These are phyloP conservation scores for Dryadomyces quercus-mongolicae DNA, from an alignment of 2,329 filamentous ascomycete species.

Conservation along the genomic window DNA sequence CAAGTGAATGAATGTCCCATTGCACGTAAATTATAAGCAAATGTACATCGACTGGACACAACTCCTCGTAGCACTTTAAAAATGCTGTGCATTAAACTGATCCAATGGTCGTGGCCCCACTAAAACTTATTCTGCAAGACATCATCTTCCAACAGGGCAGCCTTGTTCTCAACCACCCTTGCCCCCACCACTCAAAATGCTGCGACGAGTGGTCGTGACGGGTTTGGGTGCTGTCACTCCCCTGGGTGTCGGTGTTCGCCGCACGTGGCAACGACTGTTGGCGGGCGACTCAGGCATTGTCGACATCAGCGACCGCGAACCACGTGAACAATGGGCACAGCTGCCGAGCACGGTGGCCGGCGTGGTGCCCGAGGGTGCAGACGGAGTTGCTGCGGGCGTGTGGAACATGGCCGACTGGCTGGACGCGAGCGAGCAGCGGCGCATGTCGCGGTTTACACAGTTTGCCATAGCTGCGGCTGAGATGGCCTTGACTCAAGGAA, in stretches of 20 bases:
- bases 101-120: too few species aligned
- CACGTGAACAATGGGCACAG: conserved; percentile 46
- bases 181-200: background rate
- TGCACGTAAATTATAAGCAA: too few species aligned
- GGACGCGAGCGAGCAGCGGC: conserved; percentile 44
- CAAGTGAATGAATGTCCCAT: too few species aligned
- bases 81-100: too few species aligned
- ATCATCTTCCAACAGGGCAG: too few species aligned
- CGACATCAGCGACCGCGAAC: conserved; percentile 53
- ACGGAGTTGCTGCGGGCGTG: conserved; percentile 18
- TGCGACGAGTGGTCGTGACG: conserved; percentile 69
- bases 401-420: conserved; percentile 46
- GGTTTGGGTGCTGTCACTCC: conserved; percentile 75
- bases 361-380: conserved; percentile 46
- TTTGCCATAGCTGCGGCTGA: conserved; percentile 79
- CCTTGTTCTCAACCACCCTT: too few species aligned
- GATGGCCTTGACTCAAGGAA: conserved; percentile 76
- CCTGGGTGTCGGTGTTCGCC: conserved; percentile 65
- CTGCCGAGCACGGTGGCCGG: conserved; percentile 80
- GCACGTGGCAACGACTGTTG: conserved; percentile 71
- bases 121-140: too few species aligned
- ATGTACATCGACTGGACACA: too few species aligned
- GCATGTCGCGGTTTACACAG: conserved; percentile 85
- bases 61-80: too few species aligned
- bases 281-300: conserved; percentile 70